phyloP scores from a whole-genome alignment of 1,284 basidiomycete genomes.

The Leccinum subrobustum region DNA sequence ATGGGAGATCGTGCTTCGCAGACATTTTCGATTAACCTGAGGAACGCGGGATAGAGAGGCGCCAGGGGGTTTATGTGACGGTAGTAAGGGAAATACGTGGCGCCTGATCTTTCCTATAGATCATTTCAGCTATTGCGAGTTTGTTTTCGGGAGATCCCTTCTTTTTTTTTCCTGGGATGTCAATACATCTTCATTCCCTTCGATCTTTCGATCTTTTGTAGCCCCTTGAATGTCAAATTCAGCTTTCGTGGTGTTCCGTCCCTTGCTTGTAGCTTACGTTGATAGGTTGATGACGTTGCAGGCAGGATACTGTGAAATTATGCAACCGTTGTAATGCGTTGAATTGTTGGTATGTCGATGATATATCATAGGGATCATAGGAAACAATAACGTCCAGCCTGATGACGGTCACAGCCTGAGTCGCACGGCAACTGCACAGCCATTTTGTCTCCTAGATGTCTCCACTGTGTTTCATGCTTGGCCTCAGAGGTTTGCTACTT shows the following conservation, averaged over 20 bases:
- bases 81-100: slow-evolving; percentile 36
- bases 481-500: slow-evolving; percentile 6
- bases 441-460: slow-evolving; percentile 4
- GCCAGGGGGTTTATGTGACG: slow-evolving; percentile 39
- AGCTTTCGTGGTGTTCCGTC: not conserved
- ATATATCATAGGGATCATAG: not conserved
- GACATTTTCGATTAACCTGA: not conserved
- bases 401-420: not conserved
- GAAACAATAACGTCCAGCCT: not conserved
- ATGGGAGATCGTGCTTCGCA: not conserved
- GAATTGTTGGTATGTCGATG: not conserved
- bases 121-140: not conserved
- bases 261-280: slow-evolving; percentile 18
- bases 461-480: slow-evolving; percentile 2
- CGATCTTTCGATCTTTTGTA: slow-evolving; percentile 17
- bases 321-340: not conserved
- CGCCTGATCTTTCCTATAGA: not conserved
- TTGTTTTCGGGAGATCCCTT: not conserved
- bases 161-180: not conserved
- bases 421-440: not conserved
- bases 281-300: not conserved
- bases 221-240: slow-evolving; percentile 16
- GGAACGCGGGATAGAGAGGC: slow-evolving; percentile 2
- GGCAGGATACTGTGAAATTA: not conserved
- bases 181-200: not conserved